Conservation (phyloP, 176 grass and related monocot genomes). For the Aechmea fasciata region DNA sequence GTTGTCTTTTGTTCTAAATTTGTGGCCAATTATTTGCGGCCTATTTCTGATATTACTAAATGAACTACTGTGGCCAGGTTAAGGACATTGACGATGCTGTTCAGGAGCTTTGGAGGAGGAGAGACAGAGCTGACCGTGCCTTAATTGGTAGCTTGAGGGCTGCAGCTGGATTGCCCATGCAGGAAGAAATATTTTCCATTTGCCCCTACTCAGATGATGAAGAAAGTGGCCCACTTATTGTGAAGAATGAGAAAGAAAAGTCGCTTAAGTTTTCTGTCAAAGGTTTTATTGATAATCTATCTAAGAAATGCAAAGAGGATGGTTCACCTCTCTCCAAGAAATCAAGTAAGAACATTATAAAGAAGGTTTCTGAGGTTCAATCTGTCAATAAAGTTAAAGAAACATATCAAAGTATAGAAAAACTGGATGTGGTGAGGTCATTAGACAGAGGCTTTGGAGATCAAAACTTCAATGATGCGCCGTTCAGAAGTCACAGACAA, state of each 20-base stretch:
- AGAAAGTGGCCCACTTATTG: conserved; percentile 37
- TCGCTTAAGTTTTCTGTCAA: conserved; percentile 82
- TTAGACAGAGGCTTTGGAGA: conserved; percentile 44
- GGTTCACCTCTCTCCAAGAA: conserved; percentile 38
- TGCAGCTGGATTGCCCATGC: conserved; percentile 70
- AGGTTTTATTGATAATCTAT: conserved; percentile 50
- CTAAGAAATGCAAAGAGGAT: conserved; percentile 42
- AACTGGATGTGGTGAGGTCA: conserved; percentile 41
- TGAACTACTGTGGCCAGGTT: conserved; percentile 40
- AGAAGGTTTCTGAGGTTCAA: conserved; percentile 40
- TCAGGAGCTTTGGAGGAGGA: conserved; percentile 86
- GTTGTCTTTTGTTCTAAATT: conserved; percentile 27
- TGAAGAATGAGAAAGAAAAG: conserved; percentile 69
- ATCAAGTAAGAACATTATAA: conserved; percentile 54
- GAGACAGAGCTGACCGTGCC: conserved; percentile 55
- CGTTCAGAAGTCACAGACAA: conserved; percentile 32
- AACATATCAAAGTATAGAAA: conserved; percentile 28
- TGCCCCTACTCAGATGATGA: conserved; percentile 65
- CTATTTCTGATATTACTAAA: neutral
- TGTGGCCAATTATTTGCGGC: neutral
- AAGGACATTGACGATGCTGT: conserved; percentile 93
- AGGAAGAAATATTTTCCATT: conserved; percentile 41
- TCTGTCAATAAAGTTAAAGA: conserved; percentile 29
- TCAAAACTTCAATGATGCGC: conserved; percentile 32
- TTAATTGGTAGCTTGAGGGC: conserved; percentile 70